Conservation (phyloP, 108 stramenopile genomes). For the Fistulifera solaris region DNA sequence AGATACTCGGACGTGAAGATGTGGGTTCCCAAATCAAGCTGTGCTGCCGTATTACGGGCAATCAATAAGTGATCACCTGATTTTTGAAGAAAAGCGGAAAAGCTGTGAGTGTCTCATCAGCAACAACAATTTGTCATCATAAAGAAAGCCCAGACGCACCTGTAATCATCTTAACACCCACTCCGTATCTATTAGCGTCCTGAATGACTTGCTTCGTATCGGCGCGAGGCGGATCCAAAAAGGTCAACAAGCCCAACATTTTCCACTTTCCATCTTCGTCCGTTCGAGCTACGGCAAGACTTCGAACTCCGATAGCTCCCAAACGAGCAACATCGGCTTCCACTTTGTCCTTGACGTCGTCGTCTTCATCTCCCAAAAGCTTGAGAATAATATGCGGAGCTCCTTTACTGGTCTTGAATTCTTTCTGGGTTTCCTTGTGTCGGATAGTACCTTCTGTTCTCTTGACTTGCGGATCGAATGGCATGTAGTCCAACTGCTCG, state of each 20-base stretch:
- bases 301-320: slow-evolving; percentile 58
- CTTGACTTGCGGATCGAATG: slow-evolving; percentile 74
- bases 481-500: slow-evolving; percentile 48
- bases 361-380: slow-evolving; percentile 18
- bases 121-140: background rate
- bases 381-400: slow-evolving; percentile 61
- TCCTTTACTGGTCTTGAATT: slow-evolving; percentile 65
- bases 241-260: slow-evolving; percentile 63
- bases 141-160: slow-evolving; percentile 17
- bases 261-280: slow-evolving; percentile 36
- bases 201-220: slow-evolving; percentile 69
- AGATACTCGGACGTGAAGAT: slow-evolving; percentile 37
- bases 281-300: slow-evolving; percentile 53
- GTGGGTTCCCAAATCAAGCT: slow-evolving; percentile 46
- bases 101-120: background rate
- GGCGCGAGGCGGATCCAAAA: slow-evolving; percentile 77
- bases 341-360: slow-evolving; percentile 20
- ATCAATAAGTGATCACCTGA: slow-evolving; percentile 78
- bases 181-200: slow-evolving; percentile 35
- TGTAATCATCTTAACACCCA: slow-evolving; percentile 84
- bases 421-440: slow-evolving; percentile 24
- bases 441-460: slow-evolving; percentile 56
- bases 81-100: background rate
- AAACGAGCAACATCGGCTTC: slow-evolving; percentile 44
- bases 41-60: slow-evolving; percentile 57